Evolutionary conservation across 2,329 filamentous ascomycete species (phyloP), one percentile per base, ranked within the genome.

Genomic region (Xylariales sp.): DNA sequence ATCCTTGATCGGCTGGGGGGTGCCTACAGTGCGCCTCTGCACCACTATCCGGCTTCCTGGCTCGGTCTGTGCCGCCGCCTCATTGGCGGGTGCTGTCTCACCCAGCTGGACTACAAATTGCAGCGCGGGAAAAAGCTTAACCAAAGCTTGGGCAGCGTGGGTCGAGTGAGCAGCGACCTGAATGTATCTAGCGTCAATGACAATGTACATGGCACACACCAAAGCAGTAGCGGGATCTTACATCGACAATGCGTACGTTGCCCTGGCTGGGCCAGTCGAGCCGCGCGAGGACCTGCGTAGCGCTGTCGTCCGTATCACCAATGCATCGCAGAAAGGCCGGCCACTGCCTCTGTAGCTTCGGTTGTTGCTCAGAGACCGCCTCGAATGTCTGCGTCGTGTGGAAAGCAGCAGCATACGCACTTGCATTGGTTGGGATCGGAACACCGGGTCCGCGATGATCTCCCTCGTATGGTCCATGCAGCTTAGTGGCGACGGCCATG

Each of bases 401-500:
- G 10, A 32, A 25, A 5, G 40, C 27, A 15, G 39, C 34, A 16
- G 35, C 33, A n/a, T 16, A 31, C 5, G 34, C 19, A 9, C 22
- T 43, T 16, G 27, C 36, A 14, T 19, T 14, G 12, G 36, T 15
- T 12, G 15, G n/a, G 8, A 11, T 4, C 5, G 25, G n/a, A 14
- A 9, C 4, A n/a, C n/a, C n/a, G n/a, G n/a, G n/a, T n/a, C n/a
- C n/a, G n/a, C n/a, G n/a, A n/a, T n/a, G n/a, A n/a, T n/a, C n/a
- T n/a, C n/a, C n/a, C n/a, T n/a, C n/a, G n/a, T n/a, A n/a, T n/a
- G n/a, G n/a, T n/a, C 18, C 20, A 15, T 20, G 19, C 11, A 46
- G 51, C 32, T 50, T 45, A 6, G 54, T 59, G 7, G 52, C 51
- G 12, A 41, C 20, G 0, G 55, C 40, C 59, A 64, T 65, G 8